Conservation (phyloP, 768 basidiomycete genomes). For the Saitozyma podzolica region DNA sequence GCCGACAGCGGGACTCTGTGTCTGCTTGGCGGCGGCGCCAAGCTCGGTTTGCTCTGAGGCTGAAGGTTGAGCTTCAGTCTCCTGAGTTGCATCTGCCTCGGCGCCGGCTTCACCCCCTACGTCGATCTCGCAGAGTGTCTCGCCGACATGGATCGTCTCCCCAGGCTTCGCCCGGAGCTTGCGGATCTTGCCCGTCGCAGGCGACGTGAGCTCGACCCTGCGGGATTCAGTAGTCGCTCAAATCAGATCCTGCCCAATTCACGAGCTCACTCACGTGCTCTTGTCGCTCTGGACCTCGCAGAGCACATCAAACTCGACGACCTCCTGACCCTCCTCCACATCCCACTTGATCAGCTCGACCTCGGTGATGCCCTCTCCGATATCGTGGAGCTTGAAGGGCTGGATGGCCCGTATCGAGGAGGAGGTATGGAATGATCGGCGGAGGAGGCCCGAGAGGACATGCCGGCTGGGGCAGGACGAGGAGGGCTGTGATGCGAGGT, state of each 20-base stretch:
- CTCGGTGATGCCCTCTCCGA: slow-evolving; percentile 49
- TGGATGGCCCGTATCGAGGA: slow-evolving; percentile 1
- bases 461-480: no score
- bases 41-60: not conserved
- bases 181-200: slow-evolving; percentile 27
- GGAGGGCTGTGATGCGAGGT: no score
- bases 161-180: slow-evolving; percentile 24
- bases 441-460: not conserved
- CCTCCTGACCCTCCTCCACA: slow-evolving; percentile 35
- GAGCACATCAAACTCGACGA: slow-evolving; percentile 43
- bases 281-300: slow-evolving; percentile 50
- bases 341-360: slow-evolving; percentile 45
- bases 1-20: no score
- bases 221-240: not conserved
- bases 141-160: slow-evolving; percentile 36
- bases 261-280: slow-evolving; percentile 31
- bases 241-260: not conserved
- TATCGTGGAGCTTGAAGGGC: slow-evolving; percentile 47
- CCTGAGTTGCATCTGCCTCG: not conserved
- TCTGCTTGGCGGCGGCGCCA: no score
- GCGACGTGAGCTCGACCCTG: slow-evolving; percentile 44
- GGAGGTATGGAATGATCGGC: slow-evolving; percentile 11
- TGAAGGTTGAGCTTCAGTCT: slow-evolving; percentile 7
- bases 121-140: slow-evolving; percentile 39
- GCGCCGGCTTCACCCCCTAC: slow-evolving; percentile 10